Evolutionary conservation across 2,329 filamentous ascomycete species (phyloP), one percentile per base, ranked within the genome.

Genomic region (Verticillium nubilum): DNA sequence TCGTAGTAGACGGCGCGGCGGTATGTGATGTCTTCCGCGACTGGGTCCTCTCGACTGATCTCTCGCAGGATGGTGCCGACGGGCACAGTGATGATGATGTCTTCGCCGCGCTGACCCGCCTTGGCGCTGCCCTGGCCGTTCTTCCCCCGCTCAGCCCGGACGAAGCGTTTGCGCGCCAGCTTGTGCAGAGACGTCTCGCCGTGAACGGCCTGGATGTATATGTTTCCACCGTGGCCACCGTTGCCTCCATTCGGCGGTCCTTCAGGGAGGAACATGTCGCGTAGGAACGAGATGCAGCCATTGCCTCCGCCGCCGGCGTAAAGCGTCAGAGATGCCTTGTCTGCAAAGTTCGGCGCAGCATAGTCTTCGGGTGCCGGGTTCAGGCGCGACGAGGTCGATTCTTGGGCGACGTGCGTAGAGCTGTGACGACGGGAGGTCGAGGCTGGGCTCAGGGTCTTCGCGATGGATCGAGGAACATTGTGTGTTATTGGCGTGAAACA

Each of bases 241-340:
- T 99, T 92, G 61, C 95, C 95, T 55, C 95, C 95, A 73, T 99
- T 98, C 10, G 95, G 86, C 12, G 95, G 95, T 0, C 95, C 95
- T 64, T 96, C 88, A 52, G 88, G 85, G 29, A 97, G 81, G 73
- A 90, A 98, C 63, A 94, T 94, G 68, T 99, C 95, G 23, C 94
- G 88, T 52, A 96, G 78, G 71, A 98, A 99, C 0, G 95, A 95
- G 56, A 98, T 91, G 70, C 95, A 99, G 63, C 95, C 95, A 69
- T 95, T 88, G 9, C 95, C 95, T 27, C 95, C 95, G 2, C 80
- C 76, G 9, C 95, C 95, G 19, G 93, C 90, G 66, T 89, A 83
- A 3, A 98, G 74, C 0, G 85, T 90, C 28, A 98, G 75, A 7
- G 85, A 85, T 59, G 93, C 93, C 71, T 91, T 89, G 75, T 99